Evolutionary conservation across 208 protist genomes (phyloP), one percentile per base, ranked within the genome.

Genomic region (Trypanosoma cruzi): DNA sequence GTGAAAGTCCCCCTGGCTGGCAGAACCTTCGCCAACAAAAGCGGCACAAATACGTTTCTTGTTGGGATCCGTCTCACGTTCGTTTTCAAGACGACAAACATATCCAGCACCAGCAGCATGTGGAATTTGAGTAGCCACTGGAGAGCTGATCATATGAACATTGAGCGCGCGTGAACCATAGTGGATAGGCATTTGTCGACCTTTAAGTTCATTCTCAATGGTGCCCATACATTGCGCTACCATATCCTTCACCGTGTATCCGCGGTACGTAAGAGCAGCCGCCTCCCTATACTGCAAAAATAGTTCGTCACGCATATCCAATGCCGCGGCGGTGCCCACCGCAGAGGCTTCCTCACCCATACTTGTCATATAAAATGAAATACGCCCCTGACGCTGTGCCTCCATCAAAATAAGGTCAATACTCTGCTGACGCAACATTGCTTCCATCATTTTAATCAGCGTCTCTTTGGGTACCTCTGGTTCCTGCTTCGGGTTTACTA

Each of bases 131-230:
- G 98, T 99, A 28, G 83, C 97, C 0, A 99, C 81, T 16, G 98
- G 97, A 20, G 97, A 99, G 60, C 93, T 98, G 59, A 99, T 91
- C 70, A 98, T 98, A 73, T 99, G 97, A 46, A 96, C 93, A 71
- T 98, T 88, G 28, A 98, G 88, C 32, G 64, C 64, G n/a, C 75
- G 78, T 31, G 86, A 98, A 28, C 98, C 98, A 69, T 99, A 99
- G 81, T 99, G 98, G 31, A 99, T 98, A 14, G 98, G 98, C 98
- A 99, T 99, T 86, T 99, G 97, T 10, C 97, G 83, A 11, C 97
- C 97, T 73, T 98, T 98, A 50, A 94, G 63, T 42, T 82, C 59
- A 73, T 94, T 85, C 60, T 96, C 92, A 61, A 67, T 79, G 73
- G 94, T 98, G 40, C 89, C 90, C 80, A 98, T 98, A 83, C 98